phyloP scores from a whole-genome alignment of 352 stramenopile species.

The Blastocystis sp. region DNA sequence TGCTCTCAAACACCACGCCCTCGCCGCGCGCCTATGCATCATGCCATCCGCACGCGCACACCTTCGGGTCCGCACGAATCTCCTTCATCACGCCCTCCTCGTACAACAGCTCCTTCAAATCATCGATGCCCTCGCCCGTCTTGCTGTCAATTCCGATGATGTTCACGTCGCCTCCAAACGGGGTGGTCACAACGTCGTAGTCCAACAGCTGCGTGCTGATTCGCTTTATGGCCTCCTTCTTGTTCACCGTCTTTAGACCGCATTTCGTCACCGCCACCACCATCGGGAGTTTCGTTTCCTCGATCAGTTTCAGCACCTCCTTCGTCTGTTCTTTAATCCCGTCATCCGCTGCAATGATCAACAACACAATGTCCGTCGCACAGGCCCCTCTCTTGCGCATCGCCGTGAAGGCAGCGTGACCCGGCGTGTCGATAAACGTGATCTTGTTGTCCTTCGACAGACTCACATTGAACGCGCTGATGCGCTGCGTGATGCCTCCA shows the following conservation, averaged over 20 bases:
- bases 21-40: conserved; percentile 77
- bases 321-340: conserved; percentile 94
- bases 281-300: conserved; percentile 89
- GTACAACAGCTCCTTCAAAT: conserved; percentile 92
- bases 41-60: background rate
- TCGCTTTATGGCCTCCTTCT: conserved; percentile 74
- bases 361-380: conserved; percentile 92
- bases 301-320: conserved; percentile 90
- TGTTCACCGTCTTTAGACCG: conserved; percentile 80
- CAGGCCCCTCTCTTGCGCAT: conserved; percentile 92
- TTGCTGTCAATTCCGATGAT: conserved; percentile 92
- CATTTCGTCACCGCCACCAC: conserved; percentile 96
- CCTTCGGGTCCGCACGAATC: conserved; percentile 85
- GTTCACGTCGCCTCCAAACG: conserved; percentile 88
- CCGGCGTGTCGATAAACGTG: conserved; percentile 97
- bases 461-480: conserved; percentile 89
- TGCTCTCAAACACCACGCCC: conserved; percentile 90
- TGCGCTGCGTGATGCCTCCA: conserved; percentile 97
- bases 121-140: conserved; percentile 86
- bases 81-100: conserved; percentile 93
- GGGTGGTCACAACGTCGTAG: conserved; percentile 88
- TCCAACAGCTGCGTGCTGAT: conserved; percentile 79
- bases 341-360: conserved; percentile 97
- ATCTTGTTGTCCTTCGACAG: conserved; percentile 80
- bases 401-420: conserved; percentile 96